Evolutionary conservation across 345 rosid species (phyloP).

Genomic region (Abelmoschus esculentus): DNA sequence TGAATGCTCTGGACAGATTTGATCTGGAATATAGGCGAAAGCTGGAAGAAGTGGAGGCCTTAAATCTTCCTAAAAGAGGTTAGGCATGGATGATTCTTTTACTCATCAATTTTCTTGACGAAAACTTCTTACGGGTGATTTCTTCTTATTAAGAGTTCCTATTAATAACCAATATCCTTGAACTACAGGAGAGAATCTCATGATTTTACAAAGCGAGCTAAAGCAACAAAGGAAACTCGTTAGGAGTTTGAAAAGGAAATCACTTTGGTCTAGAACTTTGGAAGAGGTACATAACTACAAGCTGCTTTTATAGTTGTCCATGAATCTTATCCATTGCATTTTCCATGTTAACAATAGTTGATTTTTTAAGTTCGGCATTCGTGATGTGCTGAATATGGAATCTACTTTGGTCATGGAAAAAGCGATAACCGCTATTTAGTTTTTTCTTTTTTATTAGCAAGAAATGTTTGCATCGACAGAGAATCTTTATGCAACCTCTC

Average conservation of each 20-base stretch:
- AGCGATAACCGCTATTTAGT: neutral
- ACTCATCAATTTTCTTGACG: neutral
- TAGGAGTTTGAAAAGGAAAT: conserved; percentile 68
- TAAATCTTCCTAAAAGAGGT: conserved; percentile 62
- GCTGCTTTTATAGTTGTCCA: neutral
- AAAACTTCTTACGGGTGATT: neutral
- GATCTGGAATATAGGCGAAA: conserved; percentile 49
- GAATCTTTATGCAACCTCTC: conserved; percentile 2
- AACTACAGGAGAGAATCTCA: conserved; percentile 61
- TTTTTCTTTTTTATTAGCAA: neutral
- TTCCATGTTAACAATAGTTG: neutral
- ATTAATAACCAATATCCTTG: conserved; percentile 5
- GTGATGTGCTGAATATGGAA: neutral
- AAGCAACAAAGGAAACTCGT: conserved; percentile 69
- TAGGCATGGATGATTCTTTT: conserved; percentile 7
- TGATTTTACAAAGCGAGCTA: conserved; percentile 55
- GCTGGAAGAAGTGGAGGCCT: conserved; percentile 47
- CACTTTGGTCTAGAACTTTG: conserved; percentile 79
- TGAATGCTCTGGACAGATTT: conserved; percentile 57
- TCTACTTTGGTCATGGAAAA: neutral
- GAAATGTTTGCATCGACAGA: neutral
- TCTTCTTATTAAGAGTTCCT: neutral
- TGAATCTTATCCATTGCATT: neutral
- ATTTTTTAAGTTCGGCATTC: neutral
- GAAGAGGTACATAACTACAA: conserved; percentile 54